Evolutionary conservation across 352 stramenopile genomes (phyloP).

Genomic region (Globisporangium cederbergense): DNA sequence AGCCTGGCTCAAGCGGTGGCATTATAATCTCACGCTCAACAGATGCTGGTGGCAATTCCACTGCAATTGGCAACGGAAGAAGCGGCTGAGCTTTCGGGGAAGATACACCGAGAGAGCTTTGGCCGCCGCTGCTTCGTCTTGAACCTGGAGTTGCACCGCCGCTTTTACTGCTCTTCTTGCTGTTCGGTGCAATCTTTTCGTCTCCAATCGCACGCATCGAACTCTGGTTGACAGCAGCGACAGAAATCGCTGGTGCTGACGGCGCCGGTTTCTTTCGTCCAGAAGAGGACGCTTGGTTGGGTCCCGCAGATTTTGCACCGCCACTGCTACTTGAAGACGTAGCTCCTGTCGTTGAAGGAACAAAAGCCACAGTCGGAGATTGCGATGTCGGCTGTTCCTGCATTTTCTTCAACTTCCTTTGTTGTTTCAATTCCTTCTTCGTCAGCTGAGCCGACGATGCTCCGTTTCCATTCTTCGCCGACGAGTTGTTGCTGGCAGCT

Average conservation of each 20-base stretch:
- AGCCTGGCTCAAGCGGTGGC: constrained; percentile 2
- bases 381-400: constrained; percentile 32
- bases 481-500: constrained; percentile 7
- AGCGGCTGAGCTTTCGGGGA: constrained; percentile 9
- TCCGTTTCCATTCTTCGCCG: constrained; percentile 9
- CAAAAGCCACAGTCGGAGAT: constrained; percentile 5
- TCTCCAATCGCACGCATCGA: constrained; percentile 26
- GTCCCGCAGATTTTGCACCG: not conserved
- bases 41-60: not conserved
- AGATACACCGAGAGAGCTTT: constrained; percentile 14
- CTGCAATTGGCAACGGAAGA: not conserved
- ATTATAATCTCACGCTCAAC: not conserved
- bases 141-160: constrained; percentile 25
- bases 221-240: constrained; percentile 10
- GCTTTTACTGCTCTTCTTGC: constrained; percentile 43
- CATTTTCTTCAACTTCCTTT: constrained; percentile 66
- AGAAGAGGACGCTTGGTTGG: not conserved
- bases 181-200: constrained; percentile 30
- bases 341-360: constrained; percentile 10
- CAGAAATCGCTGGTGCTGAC: not conserved
- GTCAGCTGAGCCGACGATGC: constrained; percentile 24
- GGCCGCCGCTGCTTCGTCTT: constrained; percentile 27
- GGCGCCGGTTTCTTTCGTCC: constrained; percentile 14
- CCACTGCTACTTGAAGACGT: constrained; percentile 9
- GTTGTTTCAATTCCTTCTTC: constrained; percentile 73